Conservation (phyloP, 192 early-diverging fungal genomes). For the Backusella tarrabulga region DNA sequence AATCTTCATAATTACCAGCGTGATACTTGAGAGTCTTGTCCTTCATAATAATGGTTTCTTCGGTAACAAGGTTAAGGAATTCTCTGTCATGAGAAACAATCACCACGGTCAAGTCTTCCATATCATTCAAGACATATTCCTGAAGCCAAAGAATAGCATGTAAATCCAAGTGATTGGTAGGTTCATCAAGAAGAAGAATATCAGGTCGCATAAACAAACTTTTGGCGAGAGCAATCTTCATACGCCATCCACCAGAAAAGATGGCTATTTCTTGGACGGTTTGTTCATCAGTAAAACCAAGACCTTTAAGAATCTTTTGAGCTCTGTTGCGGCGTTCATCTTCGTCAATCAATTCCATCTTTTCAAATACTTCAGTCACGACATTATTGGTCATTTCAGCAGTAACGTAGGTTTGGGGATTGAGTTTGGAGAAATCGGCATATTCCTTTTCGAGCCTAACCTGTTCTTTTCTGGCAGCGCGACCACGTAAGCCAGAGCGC, state of each 20-base stretch:
- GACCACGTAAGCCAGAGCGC: conserved; percentile 67
- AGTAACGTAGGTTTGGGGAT: conserved; percentile 29
- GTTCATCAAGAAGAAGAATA: conserved; percentile 85
- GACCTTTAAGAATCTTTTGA: conserved; percentile 65
- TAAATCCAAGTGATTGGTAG: conserved; percentile 89
- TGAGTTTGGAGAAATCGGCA: conserved; percentile 38
- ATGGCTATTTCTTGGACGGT: conserved; percentile 63
- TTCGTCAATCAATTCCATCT: conserved; percentile 61
- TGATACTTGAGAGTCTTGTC: conserved; percentile 74
- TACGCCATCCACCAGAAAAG: conserved; percentile 88
- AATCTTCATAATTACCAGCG: conserved; percentile 87
- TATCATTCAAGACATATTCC: conserved; percentile 62
- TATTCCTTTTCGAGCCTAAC: conserved; percentile 40
- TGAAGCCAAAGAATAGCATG: conserved; percentile 93
- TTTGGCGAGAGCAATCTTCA: conserved; percentile 82
- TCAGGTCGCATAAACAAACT: conserved; percentile 82
- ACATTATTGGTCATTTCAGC: conserved; percentile 53
- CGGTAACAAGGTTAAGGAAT: conserved; percentile 77
- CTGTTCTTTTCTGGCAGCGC: conserved; percentile 55
- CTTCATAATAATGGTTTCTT: conserved; percentile 75
- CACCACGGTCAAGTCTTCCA: conserved; percentile 62
- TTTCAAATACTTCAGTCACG: conserved; percentile 53
- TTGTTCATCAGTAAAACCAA: conserved; percentile 69
- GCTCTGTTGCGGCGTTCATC: conserved; percentile 67
- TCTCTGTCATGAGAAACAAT: conserved; percentile 89